These are phyloP conservation scores for Coemansia umbellata DNA, from an alignment of 192 early-diverging fungal species.

Conservation along the genomic window DNA sequence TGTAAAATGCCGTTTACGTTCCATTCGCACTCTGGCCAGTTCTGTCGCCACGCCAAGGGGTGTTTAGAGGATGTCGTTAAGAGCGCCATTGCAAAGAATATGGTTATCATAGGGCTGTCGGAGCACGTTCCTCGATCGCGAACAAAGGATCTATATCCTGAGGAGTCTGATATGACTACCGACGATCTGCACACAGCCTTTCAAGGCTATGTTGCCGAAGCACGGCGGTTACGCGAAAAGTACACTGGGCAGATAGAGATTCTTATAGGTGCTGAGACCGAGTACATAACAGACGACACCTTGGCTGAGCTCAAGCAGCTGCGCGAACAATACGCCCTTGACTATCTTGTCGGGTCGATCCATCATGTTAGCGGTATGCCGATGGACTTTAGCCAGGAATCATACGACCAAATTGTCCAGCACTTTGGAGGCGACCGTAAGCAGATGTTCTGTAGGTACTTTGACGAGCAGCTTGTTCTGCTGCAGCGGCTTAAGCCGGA, in stretches of 20 bases:
- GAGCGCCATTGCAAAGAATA: constrained; percentile 67
- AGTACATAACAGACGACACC: constrained; percentile 63
- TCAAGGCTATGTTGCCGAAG: constrained; percentile 66
- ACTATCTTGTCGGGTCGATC: constrained; percentile 90
- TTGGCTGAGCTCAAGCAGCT: constrained; percentile 54
- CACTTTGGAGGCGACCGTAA: constrained; percentile 29
- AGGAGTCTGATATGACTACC: constrained; percentile 73
- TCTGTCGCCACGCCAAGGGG: constrained; percentile 89
- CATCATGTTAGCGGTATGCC: constrained; percentile 83
- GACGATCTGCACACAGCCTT: constrained; percentile 61
- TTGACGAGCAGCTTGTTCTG: constrained; percentile 84
- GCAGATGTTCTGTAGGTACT: constrained; percentile 72
- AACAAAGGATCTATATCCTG: constrained; percentile 82
- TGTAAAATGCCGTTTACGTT: constrained; percentile 70
- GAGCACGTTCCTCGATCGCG: constrained; percentile 90
- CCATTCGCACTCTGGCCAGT: constrained; percentile 95
- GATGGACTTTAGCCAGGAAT: constrained; percentile 72
- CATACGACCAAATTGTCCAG: constrained; percentile 51
- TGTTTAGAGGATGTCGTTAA: constrained; percentile 76
- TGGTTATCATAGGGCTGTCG: constrained; percentile 75
- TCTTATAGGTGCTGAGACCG: constrained; percentile 89
- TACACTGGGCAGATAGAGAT: constrained; percentile 60
- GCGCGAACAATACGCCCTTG: constrained; percentile 52
- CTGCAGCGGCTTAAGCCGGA: constrained; percentile 66
- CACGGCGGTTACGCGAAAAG: constrained; percentile 61